phyloP scores from a whole-genome alignment of 2,329 filamentous ascomycete species.

The Ascochyta rabiei region DNA sequence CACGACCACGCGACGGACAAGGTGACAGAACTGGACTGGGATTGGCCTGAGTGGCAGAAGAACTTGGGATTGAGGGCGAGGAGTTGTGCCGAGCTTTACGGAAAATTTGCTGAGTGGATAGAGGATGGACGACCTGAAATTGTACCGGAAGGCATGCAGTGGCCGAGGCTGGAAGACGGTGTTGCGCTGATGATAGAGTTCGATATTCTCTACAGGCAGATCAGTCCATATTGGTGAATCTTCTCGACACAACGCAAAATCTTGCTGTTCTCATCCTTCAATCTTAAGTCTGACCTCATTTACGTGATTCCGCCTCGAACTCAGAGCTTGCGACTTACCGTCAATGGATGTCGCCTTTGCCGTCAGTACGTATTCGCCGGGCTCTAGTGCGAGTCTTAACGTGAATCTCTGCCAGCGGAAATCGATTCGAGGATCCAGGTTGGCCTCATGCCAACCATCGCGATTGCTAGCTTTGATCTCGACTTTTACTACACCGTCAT shows the following conservation, averaged over 20 bases:
- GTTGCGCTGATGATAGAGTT: slow-evolving; percentile 55
- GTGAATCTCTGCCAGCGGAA: slow-evolving; percentile 7
- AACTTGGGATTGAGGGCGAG: slow-evolving; percentile 27
- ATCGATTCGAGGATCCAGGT: background rate
- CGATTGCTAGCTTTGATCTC: slow-evolving; percentile 27
- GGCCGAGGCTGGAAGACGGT: slow-evolving; percentile 52
- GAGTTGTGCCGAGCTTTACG: slow-evolving; percentile 37
- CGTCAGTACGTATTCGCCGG: background rate
- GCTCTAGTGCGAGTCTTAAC: background rate
- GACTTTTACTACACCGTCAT: slow-evolving; percentile 24
- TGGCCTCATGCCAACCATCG: slow-evolving; percentile 7
- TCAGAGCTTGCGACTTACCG: slow-evolving; percentile 2
- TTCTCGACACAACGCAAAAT: background rate
- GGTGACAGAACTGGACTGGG: slow-evolving; percentile 44
- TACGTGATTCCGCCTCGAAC: background rate
- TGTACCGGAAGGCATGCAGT: slow-evolving; percentile 24
- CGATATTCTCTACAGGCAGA: slow-evolving; percentile 20
- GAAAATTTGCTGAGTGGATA: slow-evolving; percentile 35
- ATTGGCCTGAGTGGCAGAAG: slow-evolving; percentile 50
- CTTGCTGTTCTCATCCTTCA: background rate
- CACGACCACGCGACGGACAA: slow-evolving; percentile 35
- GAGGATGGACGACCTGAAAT: slow-evolving; percentile 15
- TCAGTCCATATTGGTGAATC: slow-evolving; percentile 11
- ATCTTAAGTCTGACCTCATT: background rate
- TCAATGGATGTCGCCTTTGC: background rate